Conservation (phyloP, 176 grass and related monocot genomes). For the Oryza australiensis region DNA sequence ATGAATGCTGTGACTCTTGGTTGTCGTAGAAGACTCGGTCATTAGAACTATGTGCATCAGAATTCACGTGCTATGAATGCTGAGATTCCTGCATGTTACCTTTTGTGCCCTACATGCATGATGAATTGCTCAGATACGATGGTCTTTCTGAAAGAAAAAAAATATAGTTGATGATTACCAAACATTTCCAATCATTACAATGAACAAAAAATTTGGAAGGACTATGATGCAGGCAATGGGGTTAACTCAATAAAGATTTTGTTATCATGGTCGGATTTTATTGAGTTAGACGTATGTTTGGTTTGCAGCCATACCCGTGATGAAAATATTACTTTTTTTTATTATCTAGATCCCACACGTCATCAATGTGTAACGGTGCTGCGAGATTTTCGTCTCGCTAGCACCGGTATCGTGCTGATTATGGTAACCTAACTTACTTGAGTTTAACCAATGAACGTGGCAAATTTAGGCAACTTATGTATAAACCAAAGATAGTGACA, state of each 20-base stretch:
- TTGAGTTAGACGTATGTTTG: background rate
- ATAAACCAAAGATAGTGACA: no score
- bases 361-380: background rate
- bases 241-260: background rate
- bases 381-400: background rate
- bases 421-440: background rate
- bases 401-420: background rate
- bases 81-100: background rate
- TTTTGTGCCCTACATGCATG: background rate
- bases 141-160: background rate
- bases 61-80: background rate
- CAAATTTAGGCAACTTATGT: background rate
- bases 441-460: background rate
- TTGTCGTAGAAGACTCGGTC: background rate
- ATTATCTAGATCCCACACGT: background rate
- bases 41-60: background rate
- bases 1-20: no score
- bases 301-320: background rate
- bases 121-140: background rate
- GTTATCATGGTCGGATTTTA: background rate
- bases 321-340: background rate
- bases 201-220: background rate
- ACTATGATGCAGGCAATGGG: background rate
- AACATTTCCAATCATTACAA: constrained; percentile 5
- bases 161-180: background rate